Conservation (phyloP, 2,329 filamentous ascomycete species). For the Trichoderma hamatum region DNA sequence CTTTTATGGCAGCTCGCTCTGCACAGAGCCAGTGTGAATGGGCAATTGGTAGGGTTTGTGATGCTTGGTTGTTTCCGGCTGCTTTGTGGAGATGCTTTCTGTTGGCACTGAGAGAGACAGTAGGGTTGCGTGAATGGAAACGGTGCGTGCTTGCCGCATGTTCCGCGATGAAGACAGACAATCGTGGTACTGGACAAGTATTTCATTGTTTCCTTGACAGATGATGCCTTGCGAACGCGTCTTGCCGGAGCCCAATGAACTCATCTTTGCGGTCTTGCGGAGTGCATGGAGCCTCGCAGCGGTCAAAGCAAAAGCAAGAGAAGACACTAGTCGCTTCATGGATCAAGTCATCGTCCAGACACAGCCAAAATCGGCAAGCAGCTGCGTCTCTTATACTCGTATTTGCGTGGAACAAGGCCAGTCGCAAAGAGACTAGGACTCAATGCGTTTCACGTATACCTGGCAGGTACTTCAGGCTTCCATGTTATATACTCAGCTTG, state of each 20-base stretch:
- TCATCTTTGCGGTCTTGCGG: background rate
- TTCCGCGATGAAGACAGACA: background rate
- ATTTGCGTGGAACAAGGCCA: background rate
- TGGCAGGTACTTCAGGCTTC: slow-evolving; percentile 10
- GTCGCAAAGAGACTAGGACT: background rate
- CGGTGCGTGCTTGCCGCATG: slow-evolving; percentile 16
- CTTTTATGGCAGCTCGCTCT: background rate
- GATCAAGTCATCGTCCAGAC: background rate
- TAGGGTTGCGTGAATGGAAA: slow-evolving; percentile 5
- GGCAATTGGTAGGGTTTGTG: background rate
- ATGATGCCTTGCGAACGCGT: background rate
- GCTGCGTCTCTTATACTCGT: background rate
- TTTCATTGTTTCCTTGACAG: background rate
- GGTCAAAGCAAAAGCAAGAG: background rate
- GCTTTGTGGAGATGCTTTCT: background rate
- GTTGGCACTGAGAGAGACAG: slow-evolving; percentile 21
- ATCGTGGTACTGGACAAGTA: background rate
- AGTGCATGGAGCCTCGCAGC: background rate
- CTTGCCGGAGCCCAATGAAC: background rate
- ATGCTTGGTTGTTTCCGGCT: slow-evolving; percentile 15
- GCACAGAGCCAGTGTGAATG: background rate
- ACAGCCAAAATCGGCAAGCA: background rate
- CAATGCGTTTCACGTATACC: background rate
- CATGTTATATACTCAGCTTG: slow-evolving; percentile 1
- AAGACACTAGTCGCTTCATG: background rate